Base-by-base conservation (phyloP, 179 eudicot genomes). In the Spinacia oleracea region DNA sequence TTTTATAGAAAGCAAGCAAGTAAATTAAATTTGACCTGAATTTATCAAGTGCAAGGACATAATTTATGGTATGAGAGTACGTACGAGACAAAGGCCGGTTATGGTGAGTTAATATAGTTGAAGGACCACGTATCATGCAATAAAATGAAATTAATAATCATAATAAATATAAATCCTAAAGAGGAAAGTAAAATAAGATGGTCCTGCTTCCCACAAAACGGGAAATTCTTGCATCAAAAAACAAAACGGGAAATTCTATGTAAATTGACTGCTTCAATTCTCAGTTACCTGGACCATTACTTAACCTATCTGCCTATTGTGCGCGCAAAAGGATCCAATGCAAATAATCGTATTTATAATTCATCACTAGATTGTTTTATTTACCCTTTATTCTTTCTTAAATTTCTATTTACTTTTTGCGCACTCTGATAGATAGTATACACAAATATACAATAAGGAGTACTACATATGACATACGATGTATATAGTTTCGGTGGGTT, bases 51-150 rank as follows among this genome's bases (percentile, higher is more conserved):
- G 2, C 50, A 32, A 70, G 81, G 71, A 78, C 80, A 32, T 45
- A 23, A 42, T 42, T 43, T 29, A 70, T 43, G 27, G 59, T 42
- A 11, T 7, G 11, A 66, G 42, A 25, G 46, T 18, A 48, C n/a
- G 46, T 18, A 48, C n/a, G 27, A 40, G 31, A 53, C 9, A 15
- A 40, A 50, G n/a, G 27, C 32, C 67, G 7, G 58, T 53, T 8
- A 53, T 53, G 18, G 18, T 58, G 51, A 18, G 23, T 34, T 56
- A n/a, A n/a, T n/a, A 9, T 62, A 14, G 58, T 74, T 68, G 59
- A 69, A 18, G 81, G 84, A 77, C 81, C 82, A 82, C 81, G 60
- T 67, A 46, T 18, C 45, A 67, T n/a, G n/a, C n/a, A n/a, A n/a
- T n/a, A n/a, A n/a, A n/a, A n/a, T n/a, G n/a, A n/a, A n/a, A n/a